These are phyloP conservation scores for Hippophae tibetana DNA, from an alignment of 306 rosid genomes.

Conservation along the genomic window DNA sequence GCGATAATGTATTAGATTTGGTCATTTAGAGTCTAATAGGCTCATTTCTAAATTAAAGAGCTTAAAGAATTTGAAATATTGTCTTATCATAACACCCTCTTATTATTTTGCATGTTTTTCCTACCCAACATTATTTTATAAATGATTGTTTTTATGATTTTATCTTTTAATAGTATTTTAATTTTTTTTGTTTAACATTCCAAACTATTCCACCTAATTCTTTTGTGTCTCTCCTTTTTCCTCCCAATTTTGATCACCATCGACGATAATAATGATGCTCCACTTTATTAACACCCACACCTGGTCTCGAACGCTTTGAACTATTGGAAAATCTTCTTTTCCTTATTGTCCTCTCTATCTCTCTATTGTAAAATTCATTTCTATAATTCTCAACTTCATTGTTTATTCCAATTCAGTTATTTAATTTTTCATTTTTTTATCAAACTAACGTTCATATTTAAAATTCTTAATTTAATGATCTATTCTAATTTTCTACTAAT, in stretches of 20 bases:
- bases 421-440: neutral
- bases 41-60: neutral
- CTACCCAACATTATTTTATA: too few relatives aligned
- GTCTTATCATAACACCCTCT: too few relatives aligned
- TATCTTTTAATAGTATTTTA: too few relatives aligned
- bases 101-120: too few relatives aligned
- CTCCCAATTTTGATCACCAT: too few relatives aligned
- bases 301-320: too few relatives aligned
- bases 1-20: neutral
- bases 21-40: neutral
- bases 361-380: constrained; percentile 6
- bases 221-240: too few relatives aligned
- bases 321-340: neutral
- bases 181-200: too few relatives aligned
- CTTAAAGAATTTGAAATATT: neutral
- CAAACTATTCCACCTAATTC: too few relatives aligned
- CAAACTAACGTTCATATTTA: constrained; percentile 1
- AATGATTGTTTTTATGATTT: too few relatives aligned
- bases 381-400: neutral
- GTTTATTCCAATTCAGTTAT: neutral
- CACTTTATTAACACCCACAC: too few relatives aligned
- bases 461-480: neutral
- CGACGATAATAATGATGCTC: too few relatives aligned
- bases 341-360: neutral
- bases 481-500: neutral